A percentile compares a stretch with the other conserved stretches of the same genome.
phyloP scores from a whole-genome alignment of 1,284 basidiomycete genomes.

The Austroboletus niveus region DNA sequence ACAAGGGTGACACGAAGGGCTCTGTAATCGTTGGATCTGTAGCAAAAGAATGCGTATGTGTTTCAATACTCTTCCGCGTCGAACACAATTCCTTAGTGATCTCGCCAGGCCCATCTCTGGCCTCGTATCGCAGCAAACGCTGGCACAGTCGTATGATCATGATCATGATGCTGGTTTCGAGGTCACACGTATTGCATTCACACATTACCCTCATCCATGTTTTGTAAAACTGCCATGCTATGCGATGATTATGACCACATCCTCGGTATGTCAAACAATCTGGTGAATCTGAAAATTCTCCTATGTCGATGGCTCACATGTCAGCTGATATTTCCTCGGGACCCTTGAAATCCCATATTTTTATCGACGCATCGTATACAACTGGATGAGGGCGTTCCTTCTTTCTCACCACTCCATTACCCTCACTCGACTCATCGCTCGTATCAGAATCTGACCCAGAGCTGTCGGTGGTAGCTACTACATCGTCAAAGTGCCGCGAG shows the following conservation, averaged over 20 bases:
- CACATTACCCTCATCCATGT: conserved; percentile 6
- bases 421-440: conserved; percentile 4
- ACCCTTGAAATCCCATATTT: conserved; percentile 22
- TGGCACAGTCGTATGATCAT: conserved; percentile 87
- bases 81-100: neutral
- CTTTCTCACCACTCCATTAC: conserved; percentile 1
- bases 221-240: conserved; percentile 19
- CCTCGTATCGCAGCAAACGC: conserved; percentile 99
- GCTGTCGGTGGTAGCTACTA: neutral
- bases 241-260: conserved; percentile 22
- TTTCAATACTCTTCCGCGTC: neutral
- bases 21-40: conserved; percentile 98
- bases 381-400: conserved; percentile 18
- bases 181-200: conserved; percentile 17
- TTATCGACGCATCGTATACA: conserved; percentile 31
- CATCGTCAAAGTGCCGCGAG: conserved; percentile 56
- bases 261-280: neutral
- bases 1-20: conserved; percentile 99
- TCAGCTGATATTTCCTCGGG: neutral
- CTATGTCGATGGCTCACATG: too few species aligned
- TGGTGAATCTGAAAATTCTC: neutral
- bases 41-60: conserved; percentile 91
- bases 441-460: conserved; percentile 16
- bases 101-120: conserved; percentile 89
- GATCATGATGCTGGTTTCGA: conserved; percentile 6